phyloP scores from a whole-genome alignment of 176 grass and related monocot species.

The Avena sativa region DNA sequence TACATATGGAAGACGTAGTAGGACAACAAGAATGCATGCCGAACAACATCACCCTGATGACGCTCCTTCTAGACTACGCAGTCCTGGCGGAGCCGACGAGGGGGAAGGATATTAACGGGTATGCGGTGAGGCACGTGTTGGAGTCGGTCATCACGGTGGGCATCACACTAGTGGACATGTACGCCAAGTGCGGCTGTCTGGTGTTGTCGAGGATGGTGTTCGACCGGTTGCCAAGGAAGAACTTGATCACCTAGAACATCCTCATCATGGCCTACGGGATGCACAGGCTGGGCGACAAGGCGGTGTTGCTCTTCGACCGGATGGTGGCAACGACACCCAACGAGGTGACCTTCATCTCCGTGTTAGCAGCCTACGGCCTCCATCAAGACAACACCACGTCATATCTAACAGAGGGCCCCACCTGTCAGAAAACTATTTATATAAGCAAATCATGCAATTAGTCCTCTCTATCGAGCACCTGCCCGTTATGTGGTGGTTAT shows the following conservation, averaged over 20 bases:
- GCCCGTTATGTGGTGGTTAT: too few relatives aligned
- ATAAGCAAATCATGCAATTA: too few relatives aligned
- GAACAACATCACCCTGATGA: slow-evolving; percentile 85
- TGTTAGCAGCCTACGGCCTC: slow-evolving; percentile 78
- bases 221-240: slow-evolving; percentile 61
- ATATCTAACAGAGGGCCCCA: too few relatives aligned
- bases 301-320: slow-evolving; percentile 63
- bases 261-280: slow-evolving; percentile 96
- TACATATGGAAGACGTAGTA: background rate
- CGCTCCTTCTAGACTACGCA: slow-evolving; percentile 72
- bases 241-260: slow-evolving; percentile 92
- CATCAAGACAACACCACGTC: too few relatives aligned
- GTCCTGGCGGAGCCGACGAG: slow-evolving; percentile 71
- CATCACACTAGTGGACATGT: slow-evolving; percentile 91
- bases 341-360: slow-evolving; percentile 82
- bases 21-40: slow-evolving; percentile 35
- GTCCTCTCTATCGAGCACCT: too few relatives aligned
- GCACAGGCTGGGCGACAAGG: slow-evolving; percentile 73
- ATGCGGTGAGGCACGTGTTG: slow-evolving; percentile 58
- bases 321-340: slow-evolving; percentile 68
- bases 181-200: slow-evolving; percentile 84
- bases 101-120: slow-evolving; percentile 90
- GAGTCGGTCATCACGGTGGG: slow-evolving; percentile 74
- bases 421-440: too few relatives aligned
- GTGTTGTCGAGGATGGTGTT: slow-evolving; percentile 60